A percentile compares a stretch with the other conserved stretches of the same genome.
phyloP scores from a whole-genome alignment of 2,329 filamentous ascomycete genomes.

The Fusarium keratoplasticum region DNA sequence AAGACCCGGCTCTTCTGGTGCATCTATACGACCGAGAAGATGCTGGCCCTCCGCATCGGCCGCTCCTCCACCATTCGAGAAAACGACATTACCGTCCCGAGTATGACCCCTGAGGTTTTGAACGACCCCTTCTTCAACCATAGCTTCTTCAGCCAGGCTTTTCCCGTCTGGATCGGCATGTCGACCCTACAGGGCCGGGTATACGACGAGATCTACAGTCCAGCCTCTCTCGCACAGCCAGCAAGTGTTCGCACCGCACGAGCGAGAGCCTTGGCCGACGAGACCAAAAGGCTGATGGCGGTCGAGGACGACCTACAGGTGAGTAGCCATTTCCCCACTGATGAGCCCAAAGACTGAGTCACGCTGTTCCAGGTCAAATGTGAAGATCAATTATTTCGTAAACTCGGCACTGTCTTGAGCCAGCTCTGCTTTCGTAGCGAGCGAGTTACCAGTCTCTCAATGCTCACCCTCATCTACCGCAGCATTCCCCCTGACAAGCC shows the following conservation, averaged over 20 bases:
- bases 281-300: not conserved
- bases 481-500: slow-evolving; percentile 31
- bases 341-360: not conserved
- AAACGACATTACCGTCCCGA: slow-evolving; percentile 40
- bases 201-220: slow-evolving; percentile 46
- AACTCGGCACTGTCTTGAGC: not conserved
- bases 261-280: slow-evolving; percentile 29
- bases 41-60: slow-evolving; percentile 41
- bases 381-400: not conserved
- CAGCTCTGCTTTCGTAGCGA: slow-evolving; percentile 13
- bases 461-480: slow-evolving; percentile 44
- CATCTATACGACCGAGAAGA: slow-evolving; percentile 42
- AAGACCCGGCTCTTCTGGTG: slow-evolving; percentile 42
- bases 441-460: slow-evolving; percentile 34
- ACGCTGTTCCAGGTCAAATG: not conserved
- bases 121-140: not conserved
- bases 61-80: slow-evolving; percentile 43
- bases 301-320: not conserved
- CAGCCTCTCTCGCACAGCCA: slow-evolving; percentile 35
- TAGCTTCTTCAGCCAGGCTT: not conserved
- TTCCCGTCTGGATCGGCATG: slow-evolving; percentile 29
- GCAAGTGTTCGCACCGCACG: slow-evolving; percentile 26
- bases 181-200: slow-evolving; percentile 38
- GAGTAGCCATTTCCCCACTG: not conserved
- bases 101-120: not conserved